phyloP scores from a whole-genome alignment of 495 filamentous ascomycete species.

The Hypoxylon lienhwacheense region DNA sequence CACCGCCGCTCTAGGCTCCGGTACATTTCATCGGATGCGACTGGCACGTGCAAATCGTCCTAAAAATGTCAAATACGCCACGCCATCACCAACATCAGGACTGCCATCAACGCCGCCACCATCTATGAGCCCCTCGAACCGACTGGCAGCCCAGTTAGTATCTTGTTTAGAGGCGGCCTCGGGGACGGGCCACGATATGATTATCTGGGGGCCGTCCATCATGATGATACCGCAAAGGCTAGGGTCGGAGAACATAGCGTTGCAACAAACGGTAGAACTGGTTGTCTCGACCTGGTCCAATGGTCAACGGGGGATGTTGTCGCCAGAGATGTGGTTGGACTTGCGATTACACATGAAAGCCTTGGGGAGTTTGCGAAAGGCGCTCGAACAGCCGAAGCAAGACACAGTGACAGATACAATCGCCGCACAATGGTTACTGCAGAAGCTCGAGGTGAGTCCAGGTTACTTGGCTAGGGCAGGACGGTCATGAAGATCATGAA shows the following conservation, averaged over 20 bases:
- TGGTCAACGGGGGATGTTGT: constrained; percentile 27
- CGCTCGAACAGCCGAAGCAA: constrained; percentile 23
- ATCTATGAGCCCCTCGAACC: constrained; percentile 21
- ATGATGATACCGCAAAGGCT: constrained; percentile 32
- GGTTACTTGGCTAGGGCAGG: no score
- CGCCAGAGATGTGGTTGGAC: constrained; percentile 34
- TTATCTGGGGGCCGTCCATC: constrained; percentile 33
- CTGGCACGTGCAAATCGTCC: constrained; percentile 12
- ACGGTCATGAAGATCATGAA: no score
- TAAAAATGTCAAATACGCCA: neutral
- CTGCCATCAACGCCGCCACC: constrained; percentile 21
- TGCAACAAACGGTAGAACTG: constrained; percentile 30
- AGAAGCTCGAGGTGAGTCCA: constrained; percentile 36
- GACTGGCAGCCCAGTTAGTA: constrained; percentile 23
- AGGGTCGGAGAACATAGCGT: constrained; percentile 17
- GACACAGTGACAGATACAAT: constrained; percentile 26
- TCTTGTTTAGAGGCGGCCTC: constrained; percentile 26
- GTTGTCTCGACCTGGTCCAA: constrained; percentile 31
- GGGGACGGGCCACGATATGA: constrained; percentile 33
- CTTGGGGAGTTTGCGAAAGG: constrained; percentile 34
- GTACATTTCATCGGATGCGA: constrained; percentile 31
- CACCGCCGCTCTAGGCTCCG: constrained; percentile 11
- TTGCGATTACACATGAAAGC: constrained; percentile 32
- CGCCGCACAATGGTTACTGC: constrained; percentile 33
- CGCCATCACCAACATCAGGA: neutral